These are phyloP conservation scores for Tylopilus sp. DNA, from an alignment of 1,284 basidiomycete genomes.

Conservation along the genomic window DNA sequence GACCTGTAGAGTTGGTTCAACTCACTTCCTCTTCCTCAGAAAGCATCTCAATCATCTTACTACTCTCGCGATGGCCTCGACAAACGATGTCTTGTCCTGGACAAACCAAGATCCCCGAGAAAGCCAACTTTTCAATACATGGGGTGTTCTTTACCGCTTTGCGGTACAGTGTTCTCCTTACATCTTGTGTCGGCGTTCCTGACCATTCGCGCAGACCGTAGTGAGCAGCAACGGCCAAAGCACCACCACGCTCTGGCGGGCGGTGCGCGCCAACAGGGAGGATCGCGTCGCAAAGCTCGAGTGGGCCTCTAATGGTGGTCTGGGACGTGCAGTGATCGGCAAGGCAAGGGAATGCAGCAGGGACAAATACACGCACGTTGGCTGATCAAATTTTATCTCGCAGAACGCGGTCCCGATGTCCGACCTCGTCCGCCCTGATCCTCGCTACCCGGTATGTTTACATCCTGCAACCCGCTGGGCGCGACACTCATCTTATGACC, in stretches of 20 bases:
- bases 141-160: constrained; percentile 79
- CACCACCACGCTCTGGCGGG: constrained; percentile 72
- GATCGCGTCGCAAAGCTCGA: constrained; percentile 83
- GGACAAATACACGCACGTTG: constrained; percentile 3
- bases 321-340: constrained; percentile 78
- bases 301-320: constrained; percentile 74
- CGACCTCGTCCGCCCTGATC: constrained; percentile 69
- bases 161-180: constrained; percentile 46
- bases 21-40: constrained; percentile 31
- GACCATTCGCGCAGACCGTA: constrained; percentile 51
- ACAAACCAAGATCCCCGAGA: constrained; percentile 81
- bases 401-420: constrained; percentile 77
- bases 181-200: constrained; percentile 18
- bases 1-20: constrained; percentile 25
- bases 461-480: constrained; percentile 3
- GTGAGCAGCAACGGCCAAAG: constrained; percentile 60
- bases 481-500: constrained; percentile 21
- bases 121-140: constrained; percentile 75
- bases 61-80: constrained; percentile 45
- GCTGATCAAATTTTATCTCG: constrained; percentile 23
- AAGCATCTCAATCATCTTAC: constrained; percentile 18
- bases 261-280: constrained; percentile 76
- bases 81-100: constrained; percentile 77
- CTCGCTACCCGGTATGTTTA: constrained; percentile 52
- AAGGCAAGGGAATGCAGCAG: constrained; percentile 50